Evolutionary conservation across 768 basidiomycete genomes (phyloP), one percentile per base, ranked within the genome.

Genomic region (Russula griseocarnosa): DNA sequence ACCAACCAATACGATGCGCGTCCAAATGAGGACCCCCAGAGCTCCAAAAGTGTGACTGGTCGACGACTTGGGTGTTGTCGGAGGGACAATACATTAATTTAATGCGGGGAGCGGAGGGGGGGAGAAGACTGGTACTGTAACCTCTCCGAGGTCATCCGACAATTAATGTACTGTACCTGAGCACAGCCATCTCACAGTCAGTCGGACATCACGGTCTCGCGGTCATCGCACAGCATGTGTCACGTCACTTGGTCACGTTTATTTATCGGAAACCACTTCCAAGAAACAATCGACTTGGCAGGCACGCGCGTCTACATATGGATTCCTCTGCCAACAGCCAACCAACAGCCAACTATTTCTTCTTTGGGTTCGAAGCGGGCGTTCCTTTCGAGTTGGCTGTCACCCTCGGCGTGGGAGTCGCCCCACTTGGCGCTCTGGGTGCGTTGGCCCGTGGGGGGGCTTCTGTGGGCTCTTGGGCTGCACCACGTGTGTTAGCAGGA

Each of bases 1-100:
- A 79, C 88, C 88, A 90, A 55, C 88, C 88, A 72, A 89, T 84
- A 68, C 83, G 77, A 74, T 86, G 86, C 16, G 74, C 69, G 65
- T 83, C 80, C 86, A 85, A 88, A 69, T 86, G 76, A 24, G 81
- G 56, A 13, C 80, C n/a, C 42, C 79, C 76, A 0, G 76, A 67
- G 69, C 76, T 75, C 88, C 87, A 90, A 71, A 90, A 90, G 11
- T 74, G 76, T 54, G 79, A 77, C 71, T 90, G 85, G 73, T 90
- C 87, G 28, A 82, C 70, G 1, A 63, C 71, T 28, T 73, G 64
- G 0, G 77, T 74, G 67, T 88, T 87, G 58, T 79, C 78, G 0
- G 82, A 78, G n/a, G 82, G 81, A 70, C 86, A 87, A 57, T n/a
- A 22, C 63, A 58, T 57, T 49, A 36, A 6, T 38, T 42, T 40